Evolutionary conservation across 495 filamentous ascomycete species (phyloP).

Genomic region (Penicillium pulvis): DNA sequence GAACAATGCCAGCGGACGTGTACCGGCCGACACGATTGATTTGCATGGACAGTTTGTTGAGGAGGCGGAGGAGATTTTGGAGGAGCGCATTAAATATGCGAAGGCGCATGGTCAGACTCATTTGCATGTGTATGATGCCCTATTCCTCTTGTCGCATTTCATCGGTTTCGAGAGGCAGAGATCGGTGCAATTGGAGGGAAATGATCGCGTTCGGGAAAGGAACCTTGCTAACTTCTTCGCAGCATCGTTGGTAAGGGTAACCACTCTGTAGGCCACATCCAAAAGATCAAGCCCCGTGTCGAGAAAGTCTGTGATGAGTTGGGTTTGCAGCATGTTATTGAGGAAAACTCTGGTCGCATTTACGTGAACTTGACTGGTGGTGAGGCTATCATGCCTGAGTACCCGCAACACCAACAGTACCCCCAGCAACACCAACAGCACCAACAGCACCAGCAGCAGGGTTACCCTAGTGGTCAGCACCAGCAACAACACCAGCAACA

Average conservation of each 20-base stretch:
- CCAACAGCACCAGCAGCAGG: slow-evolving; percentile 40
- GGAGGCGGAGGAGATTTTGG: slow-evolving; percentile 89
- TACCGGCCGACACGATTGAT: slow-evolving; percentile 83
- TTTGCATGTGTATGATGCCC: slow-evolving; percentile 64
- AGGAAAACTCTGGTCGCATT: slow-evolving; percentile 85
- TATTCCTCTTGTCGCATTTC: neutral
- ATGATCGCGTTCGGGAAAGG: neutral
- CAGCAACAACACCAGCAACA: slow-evolving; percentile 41
- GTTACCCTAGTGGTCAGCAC: slow-evolving; percentile 39
- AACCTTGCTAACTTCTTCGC: neutral
- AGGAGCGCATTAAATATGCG: slow-evolving; percentile 76
- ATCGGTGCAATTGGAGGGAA: neutral
- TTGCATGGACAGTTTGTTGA: slow-evolving; percentile 91
- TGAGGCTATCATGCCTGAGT: slow-evolving; percentile 55
- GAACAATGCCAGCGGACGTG: slow-evolving; percentile 76
- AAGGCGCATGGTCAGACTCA: slow-evolving; percentile 70
- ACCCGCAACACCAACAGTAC: slow-evolving; percentile 29
- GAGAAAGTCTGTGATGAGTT: slow-evolving; percentile 81
- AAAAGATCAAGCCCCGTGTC: slow-evolving; percentile 90
- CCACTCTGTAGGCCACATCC: slow-evolving; percentile 74
- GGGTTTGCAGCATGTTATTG: slow-evolving; percentile 77
- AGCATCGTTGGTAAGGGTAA: slow-evolving; percentile 94
- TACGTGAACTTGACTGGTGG: slow-evolving; percentile 70
- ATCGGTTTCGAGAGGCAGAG: neutral
- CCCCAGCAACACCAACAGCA: slow-evolving; percentile 40